Conservation (phyloP, 768 basidiomycete genomes). For the Tephrocybe rancida region DNA sequence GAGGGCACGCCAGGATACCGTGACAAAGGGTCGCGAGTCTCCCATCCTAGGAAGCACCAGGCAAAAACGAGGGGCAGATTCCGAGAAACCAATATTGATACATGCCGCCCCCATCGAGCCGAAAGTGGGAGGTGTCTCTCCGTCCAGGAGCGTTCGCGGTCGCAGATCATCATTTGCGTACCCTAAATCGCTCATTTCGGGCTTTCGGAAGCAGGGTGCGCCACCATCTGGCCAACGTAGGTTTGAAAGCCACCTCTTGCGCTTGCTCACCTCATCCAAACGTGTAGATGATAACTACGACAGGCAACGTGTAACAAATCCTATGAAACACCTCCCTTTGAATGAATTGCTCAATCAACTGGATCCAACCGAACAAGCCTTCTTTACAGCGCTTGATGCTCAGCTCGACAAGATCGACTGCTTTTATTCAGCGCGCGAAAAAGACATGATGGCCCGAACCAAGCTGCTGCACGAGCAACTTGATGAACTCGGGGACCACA, state of each 20-base stretch:
- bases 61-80: too few relatives aligned
- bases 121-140: background rate
- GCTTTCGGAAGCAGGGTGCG: background rate
- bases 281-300: background rate
- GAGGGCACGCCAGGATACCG: too few relatives aligned
- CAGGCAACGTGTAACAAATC: constrained; percentile 14
- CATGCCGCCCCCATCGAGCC: too few relatives aligned
- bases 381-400: constrained; percentile 75
- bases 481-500: constrained; percentile 71
- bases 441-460: constrained; percentile 54
- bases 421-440: constrained; percentile 79
- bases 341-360: constrained; percentile 55
- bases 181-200: constrained; percentile 4
- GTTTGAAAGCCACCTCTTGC: background rate
- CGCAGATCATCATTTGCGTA: background rate
- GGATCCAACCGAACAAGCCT: constrained; percentile 61
- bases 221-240: background rate
- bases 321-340: constrained; percentile 38
- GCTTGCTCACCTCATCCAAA: background rate
- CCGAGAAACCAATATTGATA: too few relatives aligned
- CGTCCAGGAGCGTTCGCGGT: background rate
- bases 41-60: too few relatives aligned
- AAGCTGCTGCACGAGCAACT: constrained; percentile 66
- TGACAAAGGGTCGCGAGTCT: too few relatives aligned
- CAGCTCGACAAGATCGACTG: constrained; percentile 85